Percentiles rank a stretch among this genome's conserved stretches.
Conservation (phyloP, 1,284 basidiomycete genomes). For the Tilletia setariae region DNA sequence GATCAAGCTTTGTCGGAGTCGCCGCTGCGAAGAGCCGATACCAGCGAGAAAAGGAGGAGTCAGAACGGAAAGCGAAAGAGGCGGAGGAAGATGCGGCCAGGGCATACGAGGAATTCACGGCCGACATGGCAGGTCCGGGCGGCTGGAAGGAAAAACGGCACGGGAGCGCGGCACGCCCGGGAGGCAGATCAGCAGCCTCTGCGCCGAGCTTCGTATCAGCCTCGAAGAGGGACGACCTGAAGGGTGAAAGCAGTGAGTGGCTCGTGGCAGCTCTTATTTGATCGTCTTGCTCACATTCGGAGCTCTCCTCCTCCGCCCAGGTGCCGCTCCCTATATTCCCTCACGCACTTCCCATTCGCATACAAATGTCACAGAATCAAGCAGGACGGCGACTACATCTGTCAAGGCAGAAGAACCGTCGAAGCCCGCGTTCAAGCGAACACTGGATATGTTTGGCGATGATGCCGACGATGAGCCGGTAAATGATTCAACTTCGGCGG, state of each 20-base stretch:
- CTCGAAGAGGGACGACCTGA: not conserved
- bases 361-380: not conserved
- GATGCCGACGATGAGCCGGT: slow-evolving; percentile 22
- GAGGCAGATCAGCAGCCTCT: not conserved
- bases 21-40: slow-evolving; percentile 31
- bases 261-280: no score
- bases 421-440: slow-evolving; percentile 7
- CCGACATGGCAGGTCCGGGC: slow-evolving; percentile 42
- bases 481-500: slow-evolving; percentile 16
- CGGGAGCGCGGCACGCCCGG: not conserved
- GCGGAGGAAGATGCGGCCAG: slow-evolving; percentile 34
- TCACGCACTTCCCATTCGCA: not conserved
- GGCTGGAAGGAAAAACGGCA: slow-evolving; percentile 26
- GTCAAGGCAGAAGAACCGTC: not conserved
- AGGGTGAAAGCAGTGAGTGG: not conserved
- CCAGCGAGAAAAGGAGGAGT: slow-evolving; percentile 41
- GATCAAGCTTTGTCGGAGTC: not conserved
- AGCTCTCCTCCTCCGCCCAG: not conserved
- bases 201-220: not conserved
- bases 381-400: not conserved
- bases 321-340: not conserved
- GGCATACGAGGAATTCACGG: slow-evolving; percentile 43
- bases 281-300: no score
- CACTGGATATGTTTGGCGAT: slow-evolving; percentile 13
- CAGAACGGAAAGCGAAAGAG: slow-evolving; percentile 34